Percentiles rank a stretch among this genome's conserved stretches.
phyloP scores from a whole-genome alignment of 306 rosid species.

The Luffa aegyptiaca region DNA sequence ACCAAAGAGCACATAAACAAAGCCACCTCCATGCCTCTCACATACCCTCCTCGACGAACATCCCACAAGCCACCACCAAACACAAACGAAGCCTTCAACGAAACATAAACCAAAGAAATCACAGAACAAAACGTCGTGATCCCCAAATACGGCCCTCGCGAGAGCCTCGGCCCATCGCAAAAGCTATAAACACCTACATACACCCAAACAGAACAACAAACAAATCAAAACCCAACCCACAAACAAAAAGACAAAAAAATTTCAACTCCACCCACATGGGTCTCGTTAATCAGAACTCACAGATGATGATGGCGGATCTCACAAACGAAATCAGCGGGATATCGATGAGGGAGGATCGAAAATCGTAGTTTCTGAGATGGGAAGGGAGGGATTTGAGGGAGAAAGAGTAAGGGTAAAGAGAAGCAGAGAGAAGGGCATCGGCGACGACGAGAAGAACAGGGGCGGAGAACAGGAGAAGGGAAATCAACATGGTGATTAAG shows the following conservation, averaged over 20 bases:
- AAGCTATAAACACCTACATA: slow-evolving; percentile 77
- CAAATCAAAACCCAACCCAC: background rate
- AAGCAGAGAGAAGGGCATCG: slow-evolving; percentile 63
- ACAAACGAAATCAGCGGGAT: slow-evolving; percentile 71
- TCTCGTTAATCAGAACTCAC: slow-evolving; percentile 29
- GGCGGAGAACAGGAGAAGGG: slow-evolving; percentile 70
- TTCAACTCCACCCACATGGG: background rate
- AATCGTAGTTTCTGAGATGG: slow-evolving; percentile 65
- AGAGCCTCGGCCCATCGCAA: slow-evolving; percentile 81
- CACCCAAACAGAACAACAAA: background rate
- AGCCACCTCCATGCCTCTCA: slow-evolving; percentile 46
- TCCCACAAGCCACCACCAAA: slow-evolving; percentile 23
- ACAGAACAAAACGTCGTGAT: slow-evolving; percentile 63
- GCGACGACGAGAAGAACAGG: slow-evolving; percentile 68
- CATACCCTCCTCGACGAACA: slow-evolving; percentile 20
- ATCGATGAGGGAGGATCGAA: slow-evolving; percentile 71
- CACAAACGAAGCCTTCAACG: slow-evolving; percentile 62
- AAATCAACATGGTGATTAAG: slow-evolving; percentile 70
- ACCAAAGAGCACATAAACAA: slow-evolving; percentile 56
- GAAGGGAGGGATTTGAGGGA: slow-evolving; percentile 43
- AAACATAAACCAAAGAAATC: slow-evolving; percentile 62
- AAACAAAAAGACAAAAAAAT: background rate
- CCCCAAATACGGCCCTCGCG: slow-evolving; percentile 78
- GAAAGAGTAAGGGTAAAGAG: slow-evolving; percentile 32
- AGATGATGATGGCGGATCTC: slow-evolving; percentile 71